Evolutionary conservation across 2,329 filamentous ascomycete species (phyloP), one percentile per base, ranked within the genome.

Genomic region (Calonectria hawksworthii): DNA sequence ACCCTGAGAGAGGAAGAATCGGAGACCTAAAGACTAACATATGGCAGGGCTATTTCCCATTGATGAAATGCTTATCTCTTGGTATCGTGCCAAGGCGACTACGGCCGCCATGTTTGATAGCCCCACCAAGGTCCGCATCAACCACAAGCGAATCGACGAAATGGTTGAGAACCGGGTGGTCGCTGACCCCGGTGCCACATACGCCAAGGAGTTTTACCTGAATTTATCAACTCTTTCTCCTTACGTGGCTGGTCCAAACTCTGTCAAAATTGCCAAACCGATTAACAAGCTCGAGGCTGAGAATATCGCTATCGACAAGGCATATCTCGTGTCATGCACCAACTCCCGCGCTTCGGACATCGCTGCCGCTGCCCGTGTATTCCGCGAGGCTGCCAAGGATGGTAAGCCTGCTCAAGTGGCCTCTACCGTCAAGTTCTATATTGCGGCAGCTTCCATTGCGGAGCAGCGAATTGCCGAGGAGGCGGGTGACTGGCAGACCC

Each of bases 301-400:
- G 82, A 86, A 94, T 77, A 98, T 99, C 83, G 90, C 91, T 64
- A 85, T 99, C 28, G 87, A 98, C 87, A 95, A 94, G 82, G 96
- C 95, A 0, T 98, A 98, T 36, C 88, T 98, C 0, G 93, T 98
- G 0, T 96, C 93, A 0, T 99, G 96, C 88, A 99, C 96, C 8
- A 98, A 98, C 86, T 93, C 92, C 0, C 90, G 96, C 65, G 91
- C 92, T 13, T 96, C 94, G 0, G 96, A 99, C 83, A 88, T 99
- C 18, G 92, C 92, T 0, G 93, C 94, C 0, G 96, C 96, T 13
- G 95, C 95, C 18, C 71, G 70, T 10, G 96, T 99, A 2, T 98
- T 99, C 89, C 92, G 91, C 71, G 94, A 96, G 50, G 95, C 94
- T 1, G 91, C 93, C 0, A 90, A 92, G 70, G 88, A 88, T 30